phyloP scores from a whole-genome alignment of 441 rosid genomes.

The Eruca vesicaria region DNA sequence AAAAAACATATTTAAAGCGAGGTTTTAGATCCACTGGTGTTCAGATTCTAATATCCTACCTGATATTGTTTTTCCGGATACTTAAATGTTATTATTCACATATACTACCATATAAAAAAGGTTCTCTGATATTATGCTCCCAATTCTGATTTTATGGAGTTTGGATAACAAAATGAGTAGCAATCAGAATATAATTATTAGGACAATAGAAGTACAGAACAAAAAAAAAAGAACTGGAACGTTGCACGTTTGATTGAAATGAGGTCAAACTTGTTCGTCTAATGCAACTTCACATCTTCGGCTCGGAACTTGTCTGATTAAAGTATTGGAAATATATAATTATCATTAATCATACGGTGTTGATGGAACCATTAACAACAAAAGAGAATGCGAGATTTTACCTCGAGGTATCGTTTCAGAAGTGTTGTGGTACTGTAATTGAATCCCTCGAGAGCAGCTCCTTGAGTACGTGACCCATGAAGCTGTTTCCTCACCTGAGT shows the following conservation, averaged over 20 bases:
- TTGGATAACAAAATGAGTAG: neutral
- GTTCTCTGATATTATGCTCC: neutral
- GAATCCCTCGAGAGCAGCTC: slow-evolving; percentile 69
- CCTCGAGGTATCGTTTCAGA: slow-evolving; percentile 74
- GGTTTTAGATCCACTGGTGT: neutral
- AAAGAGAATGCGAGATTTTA: slow-evolving; percentile 18
- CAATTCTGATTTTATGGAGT: neutral
- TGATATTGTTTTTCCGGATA: neutral
- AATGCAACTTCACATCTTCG: slow-evolving; percentile 20
- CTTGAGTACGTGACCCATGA: slow-evolving; percentile 68
- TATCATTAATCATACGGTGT: neutral
- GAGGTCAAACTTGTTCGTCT: slow-evolving; percentile 4
- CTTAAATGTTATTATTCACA: neutral
- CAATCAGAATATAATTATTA: neutral
- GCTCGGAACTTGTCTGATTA: slow-evolving; percentile 22
- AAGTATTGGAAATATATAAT: neutral
- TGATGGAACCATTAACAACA: neutral
- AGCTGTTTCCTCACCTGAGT: slow-evolving; percentile 91
- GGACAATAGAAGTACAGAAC: neutral
- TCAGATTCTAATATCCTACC: neutral
- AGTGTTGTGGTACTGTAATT: slow-evolving; percentile 77
- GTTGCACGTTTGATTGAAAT: neutral
- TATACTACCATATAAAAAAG: neutral
- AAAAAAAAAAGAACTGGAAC: neutral
- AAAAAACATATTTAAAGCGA: neutral